Evolutionary conservation across 2,329 filamentous ascomycete species (phyloP), one percentile per base, ranked within the genome.

Genomic region (Coniochaeta sp.): DNA sequence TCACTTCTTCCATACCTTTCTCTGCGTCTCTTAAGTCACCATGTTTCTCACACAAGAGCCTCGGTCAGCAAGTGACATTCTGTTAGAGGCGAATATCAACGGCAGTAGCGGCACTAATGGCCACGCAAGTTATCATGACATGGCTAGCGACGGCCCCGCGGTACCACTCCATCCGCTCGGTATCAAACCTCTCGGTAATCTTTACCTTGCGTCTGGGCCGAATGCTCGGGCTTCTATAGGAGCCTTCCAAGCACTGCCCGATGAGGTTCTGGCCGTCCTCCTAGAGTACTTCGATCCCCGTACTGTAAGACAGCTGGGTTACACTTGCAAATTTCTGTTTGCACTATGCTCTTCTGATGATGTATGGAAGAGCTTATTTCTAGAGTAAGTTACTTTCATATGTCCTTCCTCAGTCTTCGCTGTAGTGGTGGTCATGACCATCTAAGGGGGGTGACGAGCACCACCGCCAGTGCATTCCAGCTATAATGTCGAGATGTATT

Each of bases 111-210:
- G 30, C 28, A 22, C 30, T 28, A 24, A 36, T 19, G 16, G 24
- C 28, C 32, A 17, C 22, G 14, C 22, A 36, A 59, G 40, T 59
- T 42, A 58, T 55, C 52, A 36, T 47, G 55, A 61, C 12, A 61
- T 62, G 55, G 60, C 58, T 8, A 56, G 28, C 47, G 26, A 57
- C 62, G 71, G 70, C 62, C 70, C 74, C 28, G 38, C 34, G 52
- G 87, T 96, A 58, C 89, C 89, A 57, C 79, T 81, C 42, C 93
- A 98, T 77, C 91, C 91, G 40, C 78, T 96, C 55, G 89, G 89
- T 34, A 81, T 98, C 64, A 95, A 92, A 70, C 93, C 95, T 1
- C 82, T 89, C 62, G 95, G 93, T 40, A 98, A 99, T 77, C 87
- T 88, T 66, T 87, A 82, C 56, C 82, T 93, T 50, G 85, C 86